Evolutionary conservation across 129 eudicot genomes (phyloP), one percentile per base, ranked within the genome.

Genomic region (Smallanthus sonchifolius): DNA sequence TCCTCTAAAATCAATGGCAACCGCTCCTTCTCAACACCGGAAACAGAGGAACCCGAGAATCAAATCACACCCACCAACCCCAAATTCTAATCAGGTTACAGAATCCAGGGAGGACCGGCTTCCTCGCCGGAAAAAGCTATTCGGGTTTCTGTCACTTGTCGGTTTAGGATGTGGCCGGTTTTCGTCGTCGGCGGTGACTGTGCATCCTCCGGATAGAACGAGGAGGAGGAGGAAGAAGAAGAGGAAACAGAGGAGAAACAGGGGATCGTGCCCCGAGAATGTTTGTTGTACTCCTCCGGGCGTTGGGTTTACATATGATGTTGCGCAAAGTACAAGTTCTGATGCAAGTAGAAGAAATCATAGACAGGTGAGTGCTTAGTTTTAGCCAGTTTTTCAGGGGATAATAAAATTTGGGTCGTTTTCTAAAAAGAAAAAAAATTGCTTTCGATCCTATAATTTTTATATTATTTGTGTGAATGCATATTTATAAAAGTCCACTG

Each of bases 211-310:
- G 3, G 75, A 30, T 0, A 24, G 6, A 1, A 1, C 65, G 40
- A 83, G 64, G n/a, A 14, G 48, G 75, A 64, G 81, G 70, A 75
- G 61, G 72, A 83, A 5, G 55, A 72, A 4, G 47, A 76, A 14
- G 65, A 72, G 16, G 72, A 75, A 78, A 61, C 81, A 64, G 43
- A 67, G 66, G 69, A 83, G 49, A 42, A 83, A 63, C 56, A 78
- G 67, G 63, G 68, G 69, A 49, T 66, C 75, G 7, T 20, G 77
- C 51, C 74, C 75, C 6, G 86, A 62, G 17, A 74, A 78, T 74
- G 83, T 80, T 39, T 84, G 87, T 54, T 84, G 84, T 76, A 49
- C 84, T 80, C 87, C 87, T 39, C 84, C 87, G 0, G 72, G 69
- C 4, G 64, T 84, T 32, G 84, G 87, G 43, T 76, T 76, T 73